Percentiles rank a stretch among this genome's conserved stretches.
phyloP scores from a whole-genome alignment of 2,329 filamentous ascomycete species.

The Ophiostoma sp. region DNA sequence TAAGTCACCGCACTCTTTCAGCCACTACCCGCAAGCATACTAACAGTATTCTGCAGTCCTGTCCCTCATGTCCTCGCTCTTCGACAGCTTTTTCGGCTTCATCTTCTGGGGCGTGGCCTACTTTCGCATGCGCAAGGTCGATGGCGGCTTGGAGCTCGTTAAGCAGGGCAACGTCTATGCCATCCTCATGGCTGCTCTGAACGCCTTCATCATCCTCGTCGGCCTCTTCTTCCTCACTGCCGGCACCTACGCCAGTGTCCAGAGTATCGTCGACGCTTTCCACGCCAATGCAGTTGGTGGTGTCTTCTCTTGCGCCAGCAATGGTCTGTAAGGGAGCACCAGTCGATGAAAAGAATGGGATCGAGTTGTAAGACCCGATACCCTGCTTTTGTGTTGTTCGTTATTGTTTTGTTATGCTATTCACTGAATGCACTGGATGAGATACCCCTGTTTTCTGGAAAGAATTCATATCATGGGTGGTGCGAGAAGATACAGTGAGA shows the following conservation, averaged over 20 bases:
- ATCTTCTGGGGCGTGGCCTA: conserved; percentile 90
- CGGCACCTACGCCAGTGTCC: conserved; percentile 74
- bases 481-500: conserved; percentile 6
- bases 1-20: conserved; percentile 34
- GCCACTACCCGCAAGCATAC: conserved; percentile 29
- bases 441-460: conserved; percentile 6
- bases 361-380: not conserved
- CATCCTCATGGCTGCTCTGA: conserved; percentile 55
- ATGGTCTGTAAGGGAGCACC: conserved; percentile 49
- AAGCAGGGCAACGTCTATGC: conserved; percentile 49
- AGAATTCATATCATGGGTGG: conserved; percentile 1
- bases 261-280: conserved; percentile 71
- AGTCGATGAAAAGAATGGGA: not conserved
- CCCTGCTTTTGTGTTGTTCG: not conserved
- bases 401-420: conserved; percentile 9
- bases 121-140: conserved; percentile 65
- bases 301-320: conserved; percentile 68
- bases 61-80: conserved; percentile 79
- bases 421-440: not conserved
- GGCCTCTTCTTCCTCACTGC: conserved; percentile 76
- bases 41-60: conserved; percentile 40
- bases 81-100: conserved; percentile 91
- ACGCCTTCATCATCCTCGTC: conserved; percentile 64
- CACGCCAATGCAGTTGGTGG: conserved; percentile 57
- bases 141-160: conserved; percentile 50